A percentile compares a stretch with the other conserved stretches of the same genome.
phyloP scores from a whole-genome alignment of 1,139 yeast species.

The Candida tropicalis region DNA sequence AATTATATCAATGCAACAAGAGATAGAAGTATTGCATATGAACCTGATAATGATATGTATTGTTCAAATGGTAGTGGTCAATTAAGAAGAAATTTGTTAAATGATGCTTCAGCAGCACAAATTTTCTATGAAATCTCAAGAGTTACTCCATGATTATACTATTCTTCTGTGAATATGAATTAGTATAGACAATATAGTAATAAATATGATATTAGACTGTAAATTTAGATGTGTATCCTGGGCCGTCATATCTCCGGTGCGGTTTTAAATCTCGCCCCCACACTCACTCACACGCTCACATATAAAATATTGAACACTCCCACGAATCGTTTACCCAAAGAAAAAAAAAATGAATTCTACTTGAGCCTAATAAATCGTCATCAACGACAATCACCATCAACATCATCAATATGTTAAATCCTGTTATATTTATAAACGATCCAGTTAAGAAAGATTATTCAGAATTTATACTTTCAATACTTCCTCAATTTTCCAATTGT shows the following conservation, averaged over 20 bases:
- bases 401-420: constrained; percentile 14
- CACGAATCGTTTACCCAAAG: no score
- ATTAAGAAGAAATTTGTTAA: constrained; percentile 22
- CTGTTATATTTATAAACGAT: constrained; percentile 27
- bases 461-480: constrained; percentile 18
- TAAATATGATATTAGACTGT: no score
- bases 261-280: no score
- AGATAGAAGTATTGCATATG: constrained; percentile 4
- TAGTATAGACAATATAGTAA: no score
- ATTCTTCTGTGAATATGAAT: no score
- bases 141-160: not conserved
- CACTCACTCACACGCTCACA: no score
- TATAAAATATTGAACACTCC: no score
- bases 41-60: constrained; percentile 15
- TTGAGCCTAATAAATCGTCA: not conserved
- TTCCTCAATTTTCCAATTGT: not conserved
- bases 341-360: not conserved
- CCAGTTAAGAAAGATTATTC: constrained; percentile 30
- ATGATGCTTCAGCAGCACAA: constrained; percentile 30
- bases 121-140: constrained; percentile 21
- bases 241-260: no score
- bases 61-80: constrained; percentile 18
- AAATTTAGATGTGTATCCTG: no score
- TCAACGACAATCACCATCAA: not conserved
- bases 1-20: constrained; percentile 13